A percentile compares a stretch with the other conserved stretches of the same genome.
These are phyloP conservation scores for Corniculantispora saksenae DNA, from an alignment of 2,329 filamentous ascomycete genomes.

Conservation along the genomic window DNA sequence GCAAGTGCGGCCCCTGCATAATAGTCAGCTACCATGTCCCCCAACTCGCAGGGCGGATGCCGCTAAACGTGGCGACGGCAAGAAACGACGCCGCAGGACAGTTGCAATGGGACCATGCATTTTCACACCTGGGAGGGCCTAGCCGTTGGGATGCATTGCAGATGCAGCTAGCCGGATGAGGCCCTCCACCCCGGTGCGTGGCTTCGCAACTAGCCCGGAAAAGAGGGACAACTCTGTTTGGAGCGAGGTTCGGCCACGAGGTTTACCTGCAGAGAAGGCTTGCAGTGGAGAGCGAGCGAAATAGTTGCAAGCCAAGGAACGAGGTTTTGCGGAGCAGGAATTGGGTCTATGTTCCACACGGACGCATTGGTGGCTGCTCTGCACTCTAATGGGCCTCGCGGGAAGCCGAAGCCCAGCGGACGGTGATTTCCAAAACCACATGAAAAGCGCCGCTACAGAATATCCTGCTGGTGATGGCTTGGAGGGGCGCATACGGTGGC, in stretches of 20 bases:
- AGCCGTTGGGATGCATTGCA: background rate
- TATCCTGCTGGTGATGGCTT: background rate
- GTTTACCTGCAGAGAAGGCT: background rate
- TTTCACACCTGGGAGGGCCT: background rate
- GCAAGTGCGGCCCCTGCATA: conserved; percentile 11
- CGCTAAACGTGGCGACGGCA: background rate
- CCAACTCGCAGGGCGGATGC: background rate
- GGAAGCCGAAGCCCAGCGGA: background rate
- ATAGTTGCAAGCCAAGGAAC: background rate
- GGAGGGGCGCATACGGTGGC: background rate
- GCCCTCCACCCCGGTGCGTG: background rate
- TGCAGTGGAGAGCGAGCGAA: background rate
- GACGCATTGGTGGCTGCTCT: background rate
- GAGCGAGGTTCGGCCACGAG: background rate
- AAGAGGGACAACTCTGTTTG: background rate
- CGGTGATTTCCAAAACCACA: background rate
- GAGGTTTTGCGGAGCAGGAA: background rate
- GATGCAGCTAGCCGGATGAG: background rate
- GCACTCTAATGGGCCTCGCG: background rate
- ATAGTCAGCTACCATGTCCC: background rate
- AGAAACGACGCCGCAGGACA: background rate
- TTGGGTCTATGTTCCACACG: conserved; percentile 10
- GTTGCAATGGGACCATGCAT: background rate
- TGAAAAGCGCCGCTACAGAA: background rate
- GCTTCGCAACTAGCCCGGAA: background rate